phyloP scores from a whole-genome alignment of 1,284 basidiomycete species.

The Naganishia liquefaciens region DNA sequence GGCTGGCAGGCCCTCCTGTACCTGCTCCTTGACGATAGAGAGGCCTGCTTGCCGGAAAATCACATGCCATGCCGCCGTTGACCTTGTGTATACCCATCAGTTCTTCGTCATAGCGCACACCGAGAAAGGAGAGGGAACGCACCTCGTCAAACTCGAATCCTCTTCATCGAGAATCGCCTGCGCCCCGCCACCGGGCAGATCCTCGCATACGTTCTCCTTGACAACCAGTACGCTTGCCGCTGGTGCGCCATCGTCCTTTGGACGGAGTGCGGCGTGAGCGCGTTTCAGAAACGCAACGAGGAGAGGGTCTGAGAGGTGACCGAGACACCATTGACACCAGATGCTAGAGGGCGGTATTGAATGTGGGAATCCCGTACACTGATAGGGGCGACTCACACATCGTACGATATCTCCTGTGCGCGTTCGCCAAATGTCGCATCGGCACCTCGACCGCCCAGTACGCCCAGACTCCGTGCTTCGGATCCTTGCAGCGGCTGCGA shows the following conservation, averaged over 20 bases:
- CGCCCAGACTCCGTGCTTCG: constrained; percentile 41
- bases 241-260: constrained; percentile 34
- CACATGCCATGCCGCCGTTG: constrained; percentile 75
- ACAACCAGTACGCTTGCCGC: constrained; percentile 66
- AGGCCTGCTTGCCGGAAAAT: constrained; percentile 60
- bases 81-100: constrained; percentile 58
- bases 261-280: constrained; percentile 62
- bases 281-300: constrained; percentile 72
- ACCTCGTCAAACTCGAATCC: constrained; percentile 87
- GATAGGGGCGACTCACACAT: constrained; percentile 44
- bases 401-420: constrained; percentile 45
- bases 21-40: constrained; percentile 42
- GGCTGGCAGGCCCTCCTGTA: constrained; percentile 67
- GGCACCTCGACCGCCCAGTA: constrained; percentile 42
- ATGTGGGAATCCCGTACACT: background rate
- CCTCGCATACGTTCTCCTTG: constrained; percentile 85
- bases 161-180: constrained; percentile 72
- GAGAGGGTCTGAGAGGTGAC: constrained; percentile 77
- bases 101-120: no score
- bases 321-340: constrained; percentile 95
- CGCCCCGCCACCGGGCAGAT: constrained; percentile 57
- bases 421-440: constrained; percentile 41
- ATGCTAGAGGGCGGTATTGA: constrained; percentile 53
- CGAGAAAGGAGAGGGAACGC: background rate
- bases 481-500: constrained; percentile 54